phyloP scores from a whole-genome alignment of 805 yeast species.

The Wickerhamomyces ciferrii region DNA sequence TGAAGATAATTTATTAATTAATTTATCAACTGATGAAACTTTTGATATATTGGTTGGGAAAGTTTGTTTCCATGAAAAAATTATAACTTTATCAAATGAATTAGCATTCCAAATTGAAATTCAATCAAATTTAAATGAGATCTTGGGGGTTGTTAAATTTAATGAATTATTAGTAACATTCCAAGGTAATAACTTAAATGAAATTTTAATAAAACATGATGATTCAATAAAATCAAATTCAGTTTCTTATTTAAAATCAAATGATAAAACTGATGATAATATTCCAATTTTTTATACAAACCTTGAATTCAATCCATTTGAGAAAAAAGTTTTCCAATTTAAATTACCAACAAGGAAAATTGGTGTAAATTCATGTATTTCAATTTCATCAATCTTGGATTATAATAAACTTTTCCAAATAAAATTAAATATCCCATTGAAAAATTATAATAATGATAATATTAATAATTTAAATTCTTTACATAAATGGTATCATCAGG shows the following conservation, averaged over 20 bases:
- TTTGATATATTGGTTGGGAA: constrained; percentile 20
- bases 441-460: too few species aligned
- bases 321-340: constrained; percentile 12
- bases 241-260: too few species aligned
- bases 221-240: neutral
- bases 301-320: constrained; percentile 10
- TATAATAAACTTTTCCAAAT: constrained; percentile 12
- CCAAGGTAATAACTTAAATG: constrained; percentile 11
- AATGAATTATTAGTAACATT: constrained; percentile 8
- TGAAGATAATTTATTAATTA: constrained; percentile 12
- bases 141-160: constrained; percentile 3
- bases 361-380: constrained; percentile 10
- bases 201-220: constrained; percentile 12
- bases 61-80: constrained; percentile 14
- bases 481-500: constrained; percentile 11
- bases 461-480: constrained; percentile 6
- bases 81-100: constrained; percentile 14
- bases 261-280: too few species aligned
- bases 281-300: too few species aligned
- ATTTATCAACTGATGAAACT: constrained; percentile 19
- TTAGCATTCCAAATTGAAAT: constrained; percentile 26
- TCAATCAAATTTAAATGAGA: constrained; percentile 20
- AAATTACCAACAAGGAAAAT: constrained; percentile 11
- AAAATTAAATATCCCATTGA: constrained; percentile 16
- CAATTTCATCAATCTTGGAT: constrained; percentile 10